A percentile compares a stretch with the other conserved stretches of the same genome.
Conservation (phyloP, 768 basidiomycete genomes). For the Amanita muscaria region DNA sequence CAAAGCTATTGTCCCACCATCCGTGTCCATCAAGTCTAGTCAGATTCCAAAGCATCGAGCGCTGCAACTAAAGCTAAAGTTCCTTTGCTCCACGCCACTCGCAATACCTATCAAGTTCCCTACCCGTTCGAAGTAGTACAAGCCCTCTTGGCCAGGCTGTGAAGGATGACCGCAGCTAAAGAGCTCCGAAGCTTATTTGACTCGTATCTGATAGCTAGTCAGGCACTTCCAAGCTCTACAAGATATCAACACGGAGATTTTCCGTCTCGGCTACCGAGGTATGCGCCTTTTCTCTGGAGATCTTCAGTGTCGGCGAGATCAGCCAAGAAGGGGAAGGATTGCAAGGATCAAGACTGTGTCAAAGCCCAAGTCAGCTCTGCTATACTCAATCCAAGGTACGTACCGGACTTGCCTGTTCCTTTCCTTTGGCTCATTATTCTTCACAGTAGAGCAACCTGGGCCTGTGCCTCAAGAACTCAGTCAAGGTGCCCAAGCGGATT, state of each 20-base stretch:
- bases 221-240: constrained; percentile 69
- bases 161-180: constrained; percentile 52
- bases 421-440: constrained; percentile 10
- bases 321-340: constrained; percentile 73
- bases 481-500: too few species aligned
- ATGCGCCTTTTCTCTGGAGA: constrained; percentile 37
- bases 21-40: background rate
- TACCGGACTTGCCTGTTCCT: constrained; percentile 8
- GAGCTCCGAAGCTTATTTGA: constrained; percentile 59
- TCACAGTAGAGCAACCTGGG: constrained; percentile 30
- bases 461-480: too few species aligned
- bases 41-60: constrained; percentile 13
- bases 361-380: constrained; percentile 90
- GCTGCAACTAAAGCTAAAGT: too few species aligned
- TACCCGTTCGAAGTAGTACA: constrained; percentile 5
- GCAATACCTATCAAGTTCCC: constrained; percentile 10
- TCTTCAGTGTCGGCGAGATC: constrained; percentile 29
- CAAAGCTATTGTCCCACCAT: background rate
- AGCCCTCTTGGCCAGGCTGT: constrained; percentile 20
- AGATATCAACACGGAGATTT: constrained; percentile 72
- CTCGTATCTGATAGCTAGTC: constrained; percentile 69
- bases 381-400: constrained; percentile 55
- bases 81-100: constrained; percentile 12
- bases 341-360: constrained; percentile 90
- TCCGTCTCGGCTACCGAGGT: constrained; percentile 72